A percentile compares a stretch with the other conserved stretches of the same genome.
These are phyloP conservation scores for Ustanciosporium gigantosporum DNA, from an alignment of 1,284 basidiomycete species.

Conservation along the genomic window DNA sequence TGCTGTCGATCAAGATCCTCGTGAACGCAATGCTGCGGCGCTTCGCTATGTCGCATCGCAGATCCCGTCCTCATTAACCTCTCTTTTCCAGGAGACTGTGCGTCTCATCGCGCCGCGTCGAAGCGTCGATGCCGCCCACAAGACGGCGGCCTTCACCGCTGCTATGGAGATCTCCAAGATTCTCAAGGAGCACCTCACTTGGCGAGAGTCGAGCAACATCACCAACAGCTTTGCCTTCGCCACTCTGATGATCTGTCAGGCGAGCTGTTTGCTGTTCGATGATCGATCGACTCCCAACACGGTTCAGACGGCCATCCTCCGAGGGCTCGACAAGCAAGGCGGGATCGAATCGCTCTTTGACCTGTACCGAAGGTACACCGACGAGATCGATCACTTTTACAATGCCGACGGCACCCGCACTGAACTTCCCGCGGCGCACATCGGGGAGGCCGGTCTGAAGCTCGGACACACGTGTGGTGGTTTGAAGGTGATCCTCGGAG, in stretches of 20 bases:
- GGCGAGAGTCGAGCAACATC: conserved; percentile 67
- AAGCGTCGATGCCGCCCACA: conserved; percentile 75
- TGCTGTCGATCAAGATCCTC: conserved; percentile 14
- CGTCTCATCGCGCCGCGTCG: conserved; percentile 80
- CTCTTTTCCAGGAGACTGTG: conserved; percentile 88
- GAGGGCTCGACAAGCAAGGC: conserved; percentile 73
- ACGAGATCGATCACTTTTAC: conserved; percentile 68
- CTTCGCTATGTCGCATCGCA: conserved; percentile 80
- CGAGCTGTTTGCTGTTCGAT: conserved; percentile 77
- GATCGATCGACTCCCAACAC: conserved; percentile 65
- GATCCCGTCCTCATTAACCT: conserved; percentile 75
- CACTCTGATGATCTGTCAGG: conserved; percentile 76
- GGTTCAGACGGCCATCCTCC: conserved; percentile 79
- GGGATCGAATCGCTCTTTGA: conserved; percentile 74
- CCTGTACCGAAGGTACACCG: conserved; percentile 69
- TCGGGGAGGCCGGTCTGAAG: conserved; percentile 42
- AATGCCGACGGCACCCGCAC: conserved; percentile 59
- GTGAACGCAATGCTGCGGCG: conserved; percentile 35
- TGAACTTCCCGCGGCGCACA: conserved; percentile 11
- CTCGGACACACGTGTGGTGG: conserved; percentile 75
- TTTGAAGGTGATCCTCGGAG: conserved; percentile 77
- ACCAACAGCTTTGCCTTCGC: conserved; percentile 60
- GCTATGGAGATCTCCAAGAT: conserved; percentile 74
- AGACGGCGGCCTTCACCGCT: conserved; percentile 74
- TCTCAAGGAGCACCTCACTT: conserved; percentile 73